A percentile compares a stretch with the other conserved stretches of the same genome.
phyloP scores from a whole-genome alignment of 805 yeast genomes.

The Lachancea cidri region DNA sequence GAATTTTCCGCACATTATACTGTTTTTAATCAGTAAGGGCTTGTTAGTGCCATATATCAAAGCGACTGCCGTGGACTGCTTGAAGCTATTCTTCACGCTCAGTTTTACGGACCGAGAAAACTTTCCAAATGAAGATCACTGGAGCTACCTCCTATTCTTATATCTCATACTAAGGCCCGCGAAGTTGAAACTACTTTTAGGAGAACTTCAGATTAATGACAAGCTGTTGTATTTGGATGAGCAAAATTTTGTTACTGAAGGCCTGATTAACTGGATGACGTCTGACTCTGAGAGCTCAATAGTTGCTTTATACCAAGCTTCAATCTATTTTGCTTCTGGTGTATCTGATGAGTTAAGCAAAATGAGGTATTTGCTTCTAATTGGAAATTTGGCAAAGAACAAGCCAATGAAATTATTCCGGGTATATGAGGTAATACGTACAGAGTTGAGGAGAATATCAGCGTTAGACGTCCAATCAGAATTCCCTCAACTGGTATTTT shows the following conservation, averaged over 20 bases:
- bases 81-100: slow-evolving; percentile 40
- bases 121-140: slow-evolving; percentile 13
- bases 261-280: slow-evolving; percentile 31
- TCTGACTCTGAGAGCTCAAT: slow-evolving; percentile 29
- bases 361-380: slow-evolving; percentile 30
- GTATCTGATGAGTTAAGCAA: slow-evolving; percentile 35
- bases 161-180: slow-evolving; percentile 35
- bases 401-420: slow-evolving; percentile 33
- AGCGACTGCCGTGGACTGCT: slow-evolving; percentile 41
- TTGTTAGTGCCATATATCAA: slow-evolving; percentile 52
- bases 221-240: slow-evolving; percentile 32
- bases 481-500: slow-evolving; percentile 33
- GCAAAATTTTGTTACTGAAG: slow-evolving; percentile 36
- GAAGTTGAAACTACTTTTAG: slow-evolving; percentile 32
- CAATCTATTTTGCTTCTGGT: slow-evolving; percentile 30
- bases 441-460: slow-evolving; percentile 30
- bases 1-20: slow-evolving; percentile 49
- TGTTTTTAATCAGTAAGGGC: slow-evolving; percentile 50
- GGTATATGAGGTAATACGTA: slow-evolving; percentile 29
- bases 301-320: slow-evolving; percentile 33
- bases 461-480: slow-evolving; percentile 29
- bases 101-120: slow-evolving; percentile 36
- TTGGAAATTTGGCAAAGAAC: slow-evolving; percentile 29
- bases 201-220: slow-evolving; percentile 34
- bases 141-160: slow-evolving; percentile 32